phyloP scores from a whole-genome alignment of 768 basidiomycete species.

The Mycena alexandri region DNA sequence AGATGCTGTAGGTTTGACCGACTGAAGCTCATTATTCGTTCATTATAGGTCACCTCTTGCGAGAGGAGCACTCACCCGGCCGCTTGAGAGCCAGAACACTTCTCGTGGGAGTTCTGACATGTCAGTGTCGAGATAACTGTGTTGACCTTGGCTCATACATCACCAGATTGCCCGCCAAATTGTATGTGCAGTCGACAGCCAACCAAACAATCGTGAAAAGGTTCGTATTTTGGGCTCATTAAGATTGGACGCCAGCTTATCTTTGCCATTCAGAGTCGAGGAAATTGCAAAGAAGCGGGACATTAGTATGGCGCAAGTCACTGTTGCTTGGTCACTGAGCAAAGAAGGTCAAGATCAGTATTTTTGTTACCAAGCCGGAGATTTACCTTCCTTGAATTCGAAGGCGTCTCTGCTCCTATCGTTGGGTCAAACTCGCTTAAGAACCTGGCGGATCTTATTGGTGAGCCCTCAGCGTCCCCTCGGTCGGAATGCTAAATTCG shows the following conservation, averaged over 20 bases:
- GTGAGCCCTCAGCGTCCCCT: slow-evolving; percentile 42
- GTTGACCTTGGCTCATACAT: not conserved
- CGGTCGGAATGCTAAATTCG: not conserved
- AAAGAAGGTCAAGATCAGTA: slow-evolving; percentile 51
- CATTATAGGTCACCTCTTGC: slow-evolving; percentile 56
- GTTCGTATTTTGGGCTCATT: not conserved
- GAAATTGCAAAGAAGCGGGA: slow-evolving; percentile 65
- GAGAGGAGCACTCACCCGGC: slow-evolving; percentile 61
- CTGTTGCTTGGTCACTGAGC: slow-evolving; percentile 64
- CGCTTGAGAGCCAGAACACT: slow-evolving; percentile 50
- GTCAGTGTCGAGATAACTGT: slow-evolving; percentile 31
- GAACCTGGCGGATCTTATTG: slow-evolving; percentile 65
- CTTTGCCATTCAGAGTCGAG: slow-evolving; percentile 57
- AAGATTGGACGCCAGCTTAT: no score
- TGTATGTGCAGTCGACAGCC: slow-evolving; percentile 33
- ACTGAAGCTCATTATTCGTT: no score
- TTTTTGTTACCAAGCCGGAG: not conserved
- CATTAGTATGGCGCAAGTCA: slow-evolving; percentile 69
- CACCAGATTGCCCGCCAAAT: slow-evolving; percentile 17
- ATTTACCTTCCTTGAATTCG: not conserved
- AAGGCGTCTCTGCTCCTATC: slow-evolving; percentile 68
- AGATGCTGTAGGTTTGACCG: no score
- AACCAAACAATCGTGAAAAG: slow-evolving; percentile 30
- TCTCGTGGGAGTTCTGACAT: slow-evolving; percentile 52
- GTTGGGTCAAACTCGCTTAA: slow-evolving; percentile 65